A percentile compares a stretch with the other conserved stretches of the same genome.
These are phyloP conservation scores for Euphorbia schlechtendalii DNA, from an alignment of 441 rosid genomes.

Conservation along the genomic window DNA sequence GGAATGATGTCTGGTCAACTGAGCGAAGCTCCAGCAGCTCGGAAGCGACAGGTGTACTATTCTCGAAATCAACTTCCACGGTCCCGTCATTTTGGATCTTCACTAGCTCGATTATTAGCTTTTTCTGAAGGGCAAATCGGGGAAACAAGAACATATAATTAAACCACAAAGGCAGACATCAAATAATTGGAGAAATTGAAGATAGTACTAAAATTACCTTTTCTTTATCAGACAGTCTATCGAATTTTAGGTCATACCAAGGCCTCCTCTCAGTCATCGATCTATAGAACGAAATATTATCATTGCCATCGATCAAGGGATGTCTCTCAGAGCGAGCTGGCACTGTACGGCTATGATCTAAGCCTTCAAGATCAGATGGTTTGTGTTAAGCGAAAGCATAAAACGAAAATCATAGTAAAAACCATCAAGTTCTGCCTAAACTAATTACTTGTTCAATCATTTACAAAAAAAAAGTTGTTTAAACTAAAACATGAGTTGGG, in stretches of 20 bases:
- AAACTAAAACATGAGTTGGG: conserved; percentile 12
- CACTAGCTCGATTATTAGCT: conserved; percentile 76
- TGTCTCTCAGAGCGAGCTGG: conserved; percentile 34
- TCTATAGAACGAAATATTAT: conserved; percentile 43
- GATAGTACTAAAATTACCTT: conserved; percentile 46
- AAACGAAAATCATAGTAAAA: neutral
- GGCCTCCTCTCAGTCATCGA: conserved; percentile 71
- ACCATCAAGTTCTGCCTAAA: neutral
- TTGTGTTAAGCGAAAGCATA: conserved; percentile 23
- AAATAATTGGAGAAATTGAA: conserved; percentile 6
- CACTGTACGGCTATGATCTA: conserved; percentile 56
- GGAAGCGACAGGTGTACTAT: conserved; percentile 62
- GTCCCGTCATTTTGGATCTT: conserved; percentile 93
- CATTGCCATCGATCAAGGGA: conserved; percentile 37
- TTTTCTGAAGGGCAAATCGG: conserved; percentile 52
- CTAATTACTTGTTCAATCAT: neutral
- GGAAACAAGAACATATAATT: conserved; percentile 6
- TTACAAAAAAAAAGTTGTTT: neutral
- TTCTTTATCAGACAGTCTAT: conserved; percentile 71
- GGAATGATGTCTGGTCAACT: conserved; percentile 39
- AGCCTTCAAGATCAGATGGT: conserved; percentile 43
- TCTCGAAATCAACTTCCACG: conserved; percentile 77
- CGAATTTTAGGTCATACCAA: too few species aligned
- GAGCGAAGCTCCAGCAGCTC: conserved; percentile 69
- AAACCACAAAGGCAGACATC: conserved; percentile 4